Evolutionary conservation across 2,329 filamentous ascomycete genomes (phyloP), one percentile per base, ranked within the genome.

Genomic region (Xylaria sp.): DNA sequence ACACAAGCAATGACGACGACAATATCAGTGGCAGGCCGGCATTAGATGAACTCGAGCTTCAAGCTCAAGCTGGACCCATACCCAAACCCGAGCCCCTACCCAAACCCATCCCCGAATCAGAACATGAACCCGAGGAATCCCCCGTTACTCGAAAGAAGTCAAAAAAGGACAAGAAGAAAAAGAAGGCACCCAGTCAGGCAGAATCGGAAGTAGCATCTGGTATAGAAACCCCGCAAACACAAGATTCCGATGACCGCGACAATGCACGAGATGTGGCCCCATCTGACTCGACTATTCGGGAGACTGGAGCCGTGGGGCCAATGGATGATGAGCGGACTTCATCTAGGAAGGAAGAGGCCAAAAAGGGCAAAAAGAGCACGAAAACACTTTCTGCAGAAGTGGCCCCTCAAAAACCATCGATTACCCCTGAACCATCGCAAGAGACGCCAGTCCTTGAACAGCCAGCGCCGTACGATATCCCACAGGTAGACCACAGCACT

Each of bases 111-210:
- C 46, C 61, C 40, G 19, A 56, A 25, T 33, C 54, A 17, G 21
- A 48, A n/a, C 49, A 44, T 23, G 60, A 67, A 54, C 33, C 53
- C 23, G 52, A 63, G 37, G 35, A 62, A n/a, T 60, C 56, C 13
- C 43, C 61, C 9, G 29, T 63, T n/a, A 54, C 60, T 27, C 68
- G 64, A 46, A 77, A 77, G 63, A 76, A 66, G 47, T 67, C 67
- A 17, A 78, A 78, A 65, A 78, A 78, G 57, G 68, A 73, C 57
- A 76, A 75, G 68, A 76, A 76, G 71, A 76, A 66, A 72, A 77
- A 73, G 66, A 70, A 74, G 59, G 38, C 64, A 53, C 54, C 67
- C 19, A 54, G 43, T 35, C 62, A 66, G 40, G 19, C 64, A 13
- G 70, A 71, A n/a, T 63, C 61, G n/a, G 69, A 69, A 52, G 25